A percentile compares a stretch with the other conserved stretches of the same genome.
These are phyloP conservation scores for Collybia nuda DNA, from an alignment of 768 basidiomycete genomes.

Conservation along the genomic window DNA sequence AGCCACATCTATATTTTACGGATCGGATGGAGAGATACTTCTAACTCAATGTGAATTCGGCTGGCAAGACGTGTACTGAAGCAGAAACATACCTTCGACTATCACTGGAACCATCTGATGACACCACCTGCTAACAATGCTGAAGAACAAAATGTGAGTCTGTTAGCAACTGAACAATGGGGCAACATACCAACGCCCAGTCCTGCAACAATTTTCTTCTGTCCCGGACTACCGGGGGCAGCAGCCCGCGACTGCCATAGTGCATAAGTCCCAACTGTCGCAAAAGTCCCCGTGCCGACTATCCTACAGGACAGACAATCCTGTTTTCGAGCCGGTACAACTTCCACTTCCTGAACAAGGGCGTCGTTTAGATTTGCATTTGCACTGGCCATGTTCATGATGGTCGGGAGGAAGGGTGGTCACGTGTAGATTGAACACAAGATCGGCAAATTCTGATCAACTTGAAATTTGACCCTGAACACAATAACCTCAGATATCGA, in stretches of 20 bases:
- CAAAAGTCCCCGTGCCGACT: slow-evolving; percentile 64
- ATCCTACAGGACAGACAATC: slow-evolving; percentile 74
- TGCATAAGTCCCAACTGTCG: slow-evolving; percentile 65
- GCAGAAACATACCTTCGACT: not conserved
- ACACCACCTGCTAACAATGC: slow-evolving; percentile 37
- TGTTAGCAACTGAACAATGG: not conserved
- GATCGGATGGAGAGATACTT: not conserved
- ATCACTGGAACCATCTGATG: slow-evolving; percentile 36
- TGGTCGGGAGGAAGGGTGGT: not conserved
- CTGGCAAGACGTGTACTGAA: no score
- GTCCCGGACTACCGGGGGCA: slow-evolving; percentile 59
- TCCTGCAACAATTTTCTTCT: slow-evolving; percentile 62
- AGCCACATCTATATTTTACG: not conserved
- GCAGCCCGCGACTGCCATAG: slow-evolving; percentile 60
- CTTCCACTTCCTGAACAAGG: no score
- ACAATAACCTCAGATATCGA: no score
- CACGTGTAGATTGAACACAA: not conserved
- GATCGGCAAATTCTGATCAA: no score
- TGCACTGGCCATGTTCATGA: not conserved
- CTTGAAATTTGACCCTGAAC: no score
- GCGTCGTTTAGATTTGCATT: no score
- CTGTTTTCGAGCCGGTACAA: slow-evolving; percentile 12
- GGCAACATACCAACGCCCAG: slow-evolving; percentile 58
- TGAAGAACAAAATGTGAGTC: slow-evolving; percentile 6
- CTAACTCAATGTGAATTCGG: not conserved